Conservation (phyloP, 2,329 filamentous ascomycete genomes). For the Xylaria multiplex region DNA sequence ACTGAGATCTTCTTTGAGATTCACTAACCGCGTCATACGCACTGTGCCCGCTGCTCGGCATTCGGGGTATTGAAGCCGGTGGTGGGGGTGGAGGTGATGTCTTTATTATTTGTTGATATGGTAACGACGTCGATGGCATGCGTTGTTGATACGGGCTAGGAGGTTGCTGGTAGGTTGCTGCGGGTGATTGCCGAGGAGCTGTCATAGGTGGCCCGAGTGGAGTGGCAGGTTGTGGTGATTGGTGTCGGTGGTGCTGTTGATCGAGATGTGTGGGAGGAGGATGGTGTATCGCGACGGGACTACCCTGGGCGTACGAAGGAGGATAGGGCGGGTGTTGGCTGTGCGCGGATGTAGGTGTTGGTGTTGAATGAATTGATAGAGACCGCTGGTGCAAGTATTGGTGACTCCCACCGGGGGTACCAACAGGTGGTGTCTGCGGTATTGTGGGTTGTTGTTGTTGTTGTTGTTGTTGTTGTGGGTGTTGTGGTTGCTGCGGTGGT, state of each 20-base stretch:
- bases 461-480: slow-evolving; percentile 34
- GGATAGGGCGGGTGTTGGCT: slow-evolving; percentile 64
- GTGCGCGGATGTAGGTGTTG: slow-evolving; percentile 71
- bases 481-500: slow-evolving; percentile 25
- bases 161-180: slow-evolving; percentile 59
- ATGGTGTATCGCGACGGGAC: slow-evolving; percentile 60
- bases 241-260: slow-evolving; percentile 54
- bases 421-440: slow-evolving; percentile 62
- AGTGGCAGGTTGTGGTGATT: slow-evolving; percentile 64
- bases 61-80: slow-evolving; percentile 50
- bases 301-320: slow-evolving; percentile 61
- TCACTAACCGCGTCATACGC: slow-evolving; percentile 58
- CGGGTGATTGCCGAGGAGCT: slow-evolving; percentile 57
- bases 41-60: slow-evolving; percentile 55
- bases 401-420: slow-evolving; percentile 53
- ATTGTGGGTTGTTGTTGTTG: slow-evolving; percentile 46
- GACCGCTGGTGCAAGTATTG: slow-evolving; percentile 59
- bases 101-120: slow-evolving; percentile 48
- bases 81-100: slow-evolving; percentile 52
- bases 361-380: slow-evolving; percentile 67
- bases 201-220: slow-evolving; percentile 63
- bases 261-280: slow-evolving; percentile 52
- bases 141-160: slow-evolving; percentile 70
- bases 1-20: slow-evolving; percentile 60
- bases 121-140: slow-evolving; percentile 46